Evolutionary conservation across 495 filamentous ascomycete species (phyloP).

Genomic region (Penicillium steckii): DNA sequence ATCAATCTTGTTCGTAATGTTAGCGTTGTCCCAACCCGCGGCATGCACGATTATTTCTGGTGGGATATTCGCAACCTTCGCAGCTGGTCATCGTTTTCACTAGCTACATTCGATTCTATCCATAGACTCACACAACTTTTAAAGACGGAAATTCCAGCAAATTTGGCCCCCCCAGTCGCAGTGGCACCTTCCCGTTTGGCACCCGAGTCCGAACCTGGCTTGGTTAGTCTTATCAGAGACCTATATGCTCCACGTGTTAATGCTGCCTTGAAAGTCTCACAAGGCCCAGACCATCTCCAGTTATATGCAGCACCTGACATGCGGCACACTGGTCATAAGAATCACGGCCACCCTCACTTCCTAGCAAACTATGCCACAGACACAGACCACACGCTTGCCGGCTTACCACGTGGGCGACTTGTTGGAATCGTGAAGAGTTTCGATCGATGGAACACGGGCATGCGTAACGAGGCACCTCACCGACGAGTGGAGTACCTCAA

Average conservation of each 20-base stretch:
- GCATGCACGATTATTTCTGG: conserved; percentile 81
- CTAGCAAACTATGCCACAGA: conserved; percentile 71
- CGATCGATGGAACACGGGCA: conserved; percentile 89
- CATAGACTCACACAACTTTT: conserved; percentile 72
- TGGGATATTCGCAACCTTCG: conserved; percentile 90
- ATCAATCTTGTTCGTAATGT: conserved; percentile 80
- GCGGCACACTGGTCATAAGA: conserved; percentile 50
- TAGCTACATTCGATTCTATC: conserved; percentile 69
- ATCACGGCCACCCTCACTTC: conserved; percentile 58
- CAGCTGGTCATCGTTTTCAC: conserved; percentile 75
- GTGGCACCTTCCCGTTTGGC: conserved; percentile 52
- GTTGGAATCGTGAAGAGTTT: conserved; percentile 87
- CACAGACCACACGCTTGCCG: conserved; percentile 66
- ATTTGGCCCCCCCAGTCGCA: conserved; percentile 60
- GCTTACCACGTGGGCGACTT: conserved; percentile 72
- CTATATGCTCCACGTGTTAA: conserved; percentile 79
- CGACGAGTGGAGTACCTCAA: conserved; percentile 83
- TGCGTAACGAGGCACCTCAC: conserved; percentile 78
- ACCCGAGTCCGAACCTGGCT: conserved; percentile 70
- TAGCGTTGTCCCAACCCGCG: conserved; percentile 65
- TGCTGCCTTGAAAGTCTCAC: conserved; percentile 67
- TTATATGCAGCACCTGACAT: conserved; percentile 56
- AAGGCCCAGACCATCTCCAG: conserved; percentile 58
- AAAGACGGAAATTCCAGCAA: conserved; percentile 60
- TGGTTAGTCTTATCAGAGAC: conserved; percentile 66